Evolutionary conservation across 2,329 filamentous ascomycete genomes (phyloP).

Genomic region (Calonectria naviculata): DNA sequence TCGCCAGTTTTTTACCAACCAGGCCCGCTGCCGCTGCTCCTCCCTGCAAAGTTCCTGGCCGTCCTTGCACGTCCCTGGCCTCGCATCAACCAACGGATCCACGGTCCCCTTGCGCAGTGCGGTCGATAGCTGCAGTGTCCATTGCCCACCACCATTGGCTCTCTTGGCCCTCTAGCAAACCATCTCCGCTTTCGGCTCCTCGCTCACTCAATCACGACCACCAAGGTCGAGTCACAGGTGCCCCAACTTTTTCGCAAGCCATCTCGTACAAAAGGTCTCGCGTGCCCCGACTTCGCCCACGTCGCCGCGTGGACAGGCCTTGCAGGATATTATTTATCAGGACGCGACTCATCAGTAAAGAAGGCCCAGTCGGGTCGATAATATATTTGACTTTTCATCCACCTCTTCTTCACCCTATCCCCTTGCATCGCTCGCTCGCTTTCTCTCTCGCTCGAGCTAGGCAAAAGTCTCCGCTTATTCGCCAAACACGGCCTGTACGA

Average conservation of each 20-base stretch:
- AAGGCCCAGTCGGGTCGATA: neutral
- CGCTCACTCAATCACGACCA: conserved; percentile 39
- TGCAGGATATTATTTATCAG: conserved; percentile 12
- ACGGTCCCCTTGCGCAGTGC: conserved; percentile 8
- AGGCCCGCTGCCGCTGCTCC: conserved; percentile 19
- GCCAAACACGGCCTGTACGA: conserved; percentile 7
- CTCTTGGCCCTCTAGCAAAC: conserved; percentile 32
- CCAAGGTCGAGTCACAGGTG: conserved; percentile 39
- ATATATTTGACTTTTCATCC: conserved; percentile 2
- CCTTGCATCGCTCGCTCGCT: neutral
- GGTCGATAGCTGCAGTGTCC: conserved; percentile 33
- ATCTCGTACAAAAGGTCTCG: conserved; percentile 37
- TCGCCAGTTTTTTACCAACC: conserved; percentile 27
- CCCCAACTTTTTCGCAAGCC: conserved; percentile 29
- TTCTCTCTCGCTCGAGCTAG: conserved; percentile 8
- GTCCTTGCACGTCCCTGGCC: conserved; percentile 26
- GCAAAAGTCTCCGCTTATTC: conserved; percentile 11
- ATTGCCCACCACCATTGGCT: conserved; percentile 39
- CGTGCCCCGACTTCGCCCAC: conserved; percentile 38
- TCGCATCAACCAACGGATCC: conserved; percentile 24
- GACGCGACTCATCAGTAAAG: neutral
- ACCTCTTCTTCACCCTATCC: neutral
- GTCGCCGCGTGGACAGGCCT: conserved; percentile 22
- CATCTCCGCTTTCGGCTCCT: conserved; percentile 43
- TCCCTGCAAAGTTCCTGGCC: conserved; percentile 14